Base-by-base conservation (phyloP, 306 rosid genomes). In the Myrica gale region DNA sequence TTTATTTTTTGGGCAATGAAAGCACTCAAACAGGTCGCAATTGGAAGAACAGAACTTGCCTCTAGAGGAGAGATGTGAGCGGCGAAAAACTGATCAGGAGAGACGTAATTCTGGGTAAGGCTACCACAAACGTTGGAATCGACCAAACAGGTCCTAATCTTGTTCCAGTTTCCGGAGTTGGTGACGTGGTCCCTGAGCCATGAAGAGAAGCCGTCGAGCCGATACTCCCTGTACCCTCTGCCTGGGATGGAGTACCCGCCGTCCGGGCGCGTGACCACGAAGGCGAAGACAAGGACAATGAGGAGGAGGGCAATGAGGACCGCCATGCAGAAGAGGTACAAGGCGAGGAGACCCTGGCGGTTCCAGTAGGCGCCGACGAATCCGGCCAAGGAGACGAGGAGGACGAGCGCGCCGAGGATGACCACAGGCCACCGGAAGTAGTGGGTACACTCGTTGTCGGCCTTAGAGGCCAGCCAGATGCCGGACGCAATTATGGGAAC, bases 301-400 rank as follows among this genome's bases (percentile, higher is more conserved):
- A 92, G 93, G 48, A 95, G 85, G 23, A 88, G 70, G 20, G 41
- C 79, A 41, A 95, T 89, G 78, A 95, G 93, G 5, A 86, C 63
- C 0, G 97, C 97, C 99, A 95, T 95, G 73, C 72, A 78, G 84
- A 87, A 87, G 53, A 95, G 97, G 88, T 92, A 92, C 41, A 95
- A 80, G 11, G 96, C 97, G 10, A 95, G 62, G 6, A 95, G 88
- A 7, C 93, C 89, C 71, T 83, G 91, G 47, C 78, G 89, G 90
- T 92, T 88, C 84, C 90, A 88, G 76, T 87, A 92, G 6, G 99
- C 91, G 56, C 98, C 98, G 9, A 92, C 82, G 65, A 95, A 95
- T 69, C 98, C 98, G 9, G 92, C 81, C 0, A 92, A 85, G 3
- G 96, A 82, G 51, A 92, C 92, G 4, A 92, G 76, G 68, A 95